A percentile compares a stretch with the other conserved stretches of the same genome.
Conservation (phyloP, 805 yeast species). For the Ogataea glucozyma region DNA sequence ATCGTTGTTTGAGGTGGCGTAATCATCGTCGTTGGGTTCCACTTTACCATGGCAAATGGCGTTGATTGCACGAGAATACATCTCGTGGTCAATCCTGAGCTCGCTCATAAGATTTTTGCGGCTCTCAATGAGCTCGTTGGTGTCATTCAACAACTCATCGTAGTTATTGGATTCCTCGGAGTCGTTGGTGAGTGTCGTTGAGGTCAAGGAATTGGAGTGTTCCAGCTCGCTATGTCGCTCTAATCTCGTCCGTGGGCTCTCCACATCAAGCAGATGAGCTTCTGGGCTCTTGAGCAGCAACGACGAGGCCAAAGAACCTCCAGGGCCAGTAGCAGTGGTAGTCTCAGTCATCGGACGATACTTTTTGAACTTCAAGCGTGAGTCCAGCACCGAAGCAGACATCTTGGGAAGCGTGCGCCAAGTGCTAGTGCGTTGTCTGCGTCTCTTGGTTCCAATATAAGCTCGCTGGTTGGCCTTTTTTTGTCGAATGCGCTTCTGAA, state of each 20-base stretch:
- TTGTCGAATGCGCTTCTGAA: no score
- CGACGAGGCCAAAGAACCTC: background rate
- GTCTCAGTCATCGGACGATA: constrained; percentile 14
- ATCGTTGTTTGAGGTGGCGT: background rate
- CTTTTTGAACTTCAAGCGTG: constrained; percentile 20
- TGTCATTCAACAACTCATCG: constrained; percentile 29
- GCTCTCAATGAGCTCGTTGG: constrained; percentile 45
- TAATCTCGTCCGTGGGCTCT: background rate
- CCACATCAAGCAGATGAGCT: background rate
- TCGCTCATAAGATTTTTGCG: constrained; percentile 44
- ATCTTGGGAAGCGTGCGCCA: constrained; percentile 1
- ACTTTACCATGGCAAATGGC: constrained; percentile 4
- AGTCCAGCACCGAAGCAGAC: constrained; percentile 16
- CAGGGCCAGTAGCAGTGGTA: background rate
- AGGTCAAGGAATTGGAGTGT: constrained; percentile 11
- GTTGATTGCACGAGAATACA: constrained; percentile 14
- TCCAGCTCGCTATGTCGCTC: background rate
- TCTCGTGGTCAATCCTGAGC: constrained; percentile 40
- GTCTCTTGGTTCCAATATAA: background rate
- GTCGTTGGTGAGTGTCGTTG: constrained; percentile 9
- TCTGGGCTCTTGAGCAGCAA: background rate
- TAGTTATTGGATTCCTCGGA: constrained; percentile 10
- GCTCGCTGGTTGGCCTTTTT: background rate
- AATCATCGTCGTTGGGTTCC: constrained; percentile 1
- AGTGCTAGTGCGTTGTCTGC: background rate